Evolutionary conservation across 2,329 filamentous ascomycete genomes (phyloP).

Genomic region (Geosmithia morbida): DNA sequence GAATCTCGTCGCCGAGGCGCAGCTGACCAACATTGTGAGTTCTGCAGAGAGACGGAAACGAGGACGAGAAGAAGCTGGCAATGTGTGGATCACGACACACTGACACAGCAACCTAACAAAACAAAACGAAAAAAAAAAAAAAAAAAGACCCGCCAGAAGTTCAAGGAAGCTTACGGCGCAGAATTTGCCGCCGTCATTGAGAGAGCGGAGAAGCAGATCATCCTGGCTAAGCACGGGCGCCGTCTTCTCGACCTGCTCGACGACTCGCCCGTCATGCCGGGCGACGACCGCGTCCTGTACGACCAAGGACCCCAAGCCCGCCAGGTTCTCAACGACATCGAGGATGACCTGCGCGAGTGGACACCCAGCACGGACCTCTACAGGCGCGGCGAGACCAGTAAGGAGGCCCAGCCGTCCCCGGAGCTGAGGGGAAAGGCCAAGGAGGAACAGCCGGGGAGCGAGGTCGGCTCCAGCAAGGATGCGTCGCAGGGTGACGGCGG

Average conservation of each 20-base stretch:
- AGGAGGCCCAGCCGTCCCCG: background rate
- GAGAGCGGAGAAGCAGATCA: conserved; percentile 90
- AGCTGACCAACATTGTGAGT: conserved; percentile 83
- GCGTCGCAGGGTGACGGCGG: background rate
- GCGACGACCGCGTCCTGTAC: conserved; percentile 61
- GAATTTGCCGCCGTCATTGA: conserved; percentile 89
- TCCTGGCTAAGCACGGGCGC: conserved; percentile 81
- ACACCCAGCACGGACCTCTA: conserved; percentile 24
- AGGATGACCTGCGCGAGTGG: conserved; percentile 77
- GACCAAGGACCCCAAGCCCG: conserved; percentile 52
- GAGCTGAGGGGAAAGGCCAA: conserved; percentile 12
- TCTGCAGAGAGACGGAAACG: background rate
- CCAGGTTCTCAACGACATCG: conserved; percentile 82
- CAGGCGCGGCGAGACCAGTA: background rate
- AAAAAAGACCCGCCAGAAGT: conserved; percentile 83
- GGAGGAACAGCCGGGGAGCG: conserved; percentile 5
- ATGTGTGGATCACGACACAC: no score
- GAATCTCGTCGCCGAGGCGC: conserved; percentile 89
- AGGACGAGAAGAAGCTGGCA: no score
- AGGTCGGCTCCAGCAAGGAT: background rate
- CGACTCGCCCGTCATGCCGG: conserved; percentile 78
- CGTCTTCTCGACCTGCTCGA: conserved; percentile 76
- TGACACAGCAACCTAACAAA: no score
- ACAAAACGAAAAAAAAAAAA: no score
- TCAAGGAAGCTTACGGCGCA: conserved; percentile 85